A percentile compares a stretch with the other conserved stretches of the same genome.
These are phyloP conservation scores for Penicillium brasilianum DNA, from an alignment of 2,329 filamentous ascomycete species.

Conservation along the genomic window DNA sequence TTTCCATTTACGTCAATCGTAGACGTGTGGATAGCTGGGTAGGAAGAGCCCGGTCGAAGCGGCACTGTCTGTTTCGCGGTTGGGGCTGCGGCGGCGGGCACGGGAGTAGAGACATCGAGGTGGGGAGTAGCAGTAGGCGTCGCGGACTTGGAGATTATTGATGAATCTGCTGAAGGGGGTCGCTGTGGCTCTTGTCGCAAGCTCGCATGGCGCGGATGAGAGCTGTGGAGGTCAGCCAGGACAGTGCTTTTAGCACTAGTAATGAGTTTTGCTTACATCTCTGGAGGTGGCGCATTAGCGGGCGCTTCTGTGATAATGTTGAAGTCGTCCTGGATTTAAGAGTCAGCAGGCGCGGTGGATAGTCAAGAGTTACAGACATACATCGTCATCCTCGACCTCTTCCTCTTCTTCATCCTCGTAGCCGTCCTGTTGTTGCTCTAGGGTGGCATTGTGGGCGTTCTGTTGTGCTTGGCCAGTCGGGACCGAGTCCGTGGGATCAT, in stretches of 20 bases:
- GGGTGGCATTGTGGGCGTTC: slow-evolving; percentile 33
- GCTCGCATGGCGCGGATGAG: slow-evolving; percentile 45
- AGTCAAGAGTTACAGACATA: slow-evolving; percentile 17
- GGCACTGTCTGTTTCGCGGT: slow-evolving; percentile 42
- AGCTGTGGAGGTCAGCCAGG: slow-evolving; percentile 38
- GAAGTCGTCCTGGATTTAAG: slow-evolving; percentile 51
- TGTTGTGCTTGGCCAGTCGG: slow-evolving; percentile 38
- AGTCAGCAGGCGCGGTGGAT: slow-evolving; percentile 15
- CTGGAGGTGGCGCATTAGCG: slow-evolving; percentile 46
- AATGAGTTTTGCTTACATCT: slow-evolving; percentile 39
- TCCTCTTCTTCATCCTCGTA: slow-evolving; percentile 50
- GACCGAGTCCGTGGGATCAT: slow-evolving; percentile 49
- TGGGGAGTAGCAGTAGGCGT: slow-evolving; percentile 42
- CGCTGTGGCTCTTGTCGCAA: slow-evolving; percentile 44
- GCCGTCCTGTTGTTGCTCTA: slow-evolving; percentile 39
- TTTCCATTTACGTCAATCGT: slow-evolving; percentile 84
- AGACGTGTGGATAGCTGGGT: slow-evolving; percentile 71
- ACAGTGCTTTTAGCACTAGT: slow-evolving; percentile 9
- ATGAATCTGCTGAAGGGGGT: slow-evolving; percentile 41
- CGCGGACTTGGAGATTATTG: slow-evolving; percentile 37
- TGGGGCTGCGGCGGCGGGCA: slow-evolving; percentile 32
- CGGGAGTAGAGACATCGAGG: slow-evolving; percentile 40
- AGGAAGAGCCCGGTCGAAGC: slow-evolving; percentile 66
- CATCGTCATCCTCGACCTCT: slow-evolving; percentile 47
- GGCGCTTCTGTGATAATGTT: slow-evolving; percentile 57